These are phyloP conservation scores for Cryphonectria radicalis DNA, from an alignment of 2,329 filamentous ascomycete genomes.

Conservation along the genomic window DNA sequence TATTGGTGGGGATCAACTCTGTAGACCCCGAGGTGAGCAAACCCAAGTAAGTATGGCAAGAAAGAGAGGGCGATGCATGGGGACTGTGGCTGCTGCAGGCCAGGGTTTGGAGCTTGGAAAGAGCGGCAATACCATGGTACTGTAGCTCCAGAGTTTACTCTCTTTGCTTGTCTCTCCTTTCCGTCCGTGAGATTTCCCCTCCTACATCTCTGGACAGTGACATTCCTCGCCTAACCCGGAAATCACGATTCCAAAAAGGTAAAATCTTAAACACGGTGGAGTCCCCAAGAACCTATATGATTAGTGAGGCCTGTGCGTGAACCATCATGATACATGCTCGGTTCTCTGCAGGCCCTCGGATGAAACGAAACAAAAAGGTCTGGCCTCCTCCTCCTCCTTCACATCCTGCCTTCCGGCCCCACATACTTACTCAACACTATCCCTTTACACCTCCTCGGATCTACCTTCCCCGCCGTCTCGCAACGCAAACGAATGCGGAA, in stretches of 20 bases:
- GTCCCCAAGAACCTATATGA: background rate
- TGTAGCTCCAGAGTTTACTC: too few species aligned
- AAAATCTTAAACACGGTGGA: background rate
- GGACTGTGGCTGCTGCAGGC: background rate
- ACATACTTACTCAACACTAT: background rate
- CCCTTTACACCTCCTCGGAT: background rate
- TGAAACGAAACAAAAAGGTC: conserved; percentile 25
- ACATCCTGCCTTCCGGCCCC: too few species aligned
- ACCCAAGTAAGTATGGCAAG: background rate
- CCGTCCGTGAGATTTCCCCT: background rate
- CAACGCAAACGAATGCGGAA: background rate
- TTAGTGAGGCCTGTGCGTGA: background rate
- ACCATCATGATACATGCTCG: conserved; percentile 21
- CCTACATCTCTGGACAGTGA: background rate
- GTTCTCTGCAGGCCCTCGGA: conserved; percentile 3
- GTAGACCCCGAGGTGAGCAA: background rate
- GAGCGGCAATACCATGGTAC: too few species aligned
- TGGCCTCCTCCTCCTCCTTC: background rate
- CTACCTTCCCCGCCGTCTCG: background rate
- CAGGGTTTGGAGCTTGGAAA: background rate
- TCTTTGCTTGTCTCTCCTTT: background rate
- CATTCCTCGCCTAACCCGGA: background rate
- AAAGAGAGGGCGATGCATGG: background rate
- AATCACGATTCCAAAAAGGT: background rate
- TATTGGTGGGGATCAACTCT: background rate